A percentile compares a stretch with the other conserved stretches of the same genome.
Evolutionary conservation across 1,284 basidiomycete species (phyloP).

Genomic region (Ceratobasidium sp.): DNA sequence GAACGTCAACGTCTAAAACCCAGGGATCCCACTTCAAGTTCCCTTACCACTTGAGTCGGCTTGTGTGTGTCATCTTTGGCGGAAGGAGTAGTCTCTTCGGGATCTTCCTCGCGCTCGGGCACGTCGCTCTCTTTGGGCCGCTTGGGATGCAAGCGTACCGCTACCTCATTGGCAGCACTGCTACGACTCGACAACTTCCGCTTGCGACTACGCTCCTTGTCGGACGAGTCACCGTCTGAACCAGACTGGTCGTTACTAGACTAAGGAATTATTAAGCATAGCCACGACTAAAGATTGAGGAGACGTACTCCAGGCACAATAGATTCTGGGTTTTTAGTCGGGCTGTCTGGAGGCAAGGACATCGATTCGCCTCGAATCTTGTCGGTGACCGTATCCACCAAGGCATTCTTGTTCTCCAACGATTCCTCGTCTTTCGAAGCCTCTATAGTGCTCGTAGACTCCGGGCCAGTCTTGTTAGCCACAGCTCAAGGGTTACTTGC

Average conservation of each 20-base stretch:
- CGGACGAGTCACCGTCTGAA: conserved; percentile 34
- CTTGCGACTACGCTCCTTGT: conserved; percentile 35
- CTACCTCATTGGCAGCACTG: conserved; percentile 23
- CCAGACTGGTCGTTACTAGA: conserved; percentile 22
- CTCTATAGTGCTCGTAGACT: not conserved
- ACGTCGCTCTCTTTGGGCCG: conserved; percentile 38
- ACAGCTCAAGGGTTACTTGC: not conserved
- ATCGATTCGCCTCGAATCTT: conserved; percentile 40
- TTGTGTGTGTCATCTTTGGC: not conserved
- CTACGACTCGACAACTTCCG: conserved; percentile 36
- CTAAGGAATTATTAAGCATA: not conserved
- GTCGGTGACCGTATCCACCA: conserved; percentile 29
- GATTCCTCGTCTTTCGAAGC: not conserved
- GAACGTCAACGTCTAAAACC: not conserved
- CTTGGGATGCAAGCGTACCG: conserved; percentile 20
- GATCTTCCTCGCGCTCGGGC: conserved; percentile 28
- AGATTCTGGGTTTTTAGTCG: not conserved
- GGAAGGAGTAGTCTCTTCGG: not conserved
- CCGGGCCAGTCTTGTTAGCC: not conserved
- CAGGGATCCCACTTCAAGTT: not conserved
- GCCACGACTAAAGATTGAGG: not conserved
- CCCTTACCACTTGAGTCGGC: conserved; percentile 18
- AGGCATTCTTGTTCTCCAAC: not conserved
- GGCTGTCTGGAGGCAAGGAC: conserved; percentile 16
- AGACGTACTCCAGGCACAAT: not conserved